phyloP scores from a whole-genome alignment of 306 rosid species.

The Cucurbita ficifolia region DNA sequence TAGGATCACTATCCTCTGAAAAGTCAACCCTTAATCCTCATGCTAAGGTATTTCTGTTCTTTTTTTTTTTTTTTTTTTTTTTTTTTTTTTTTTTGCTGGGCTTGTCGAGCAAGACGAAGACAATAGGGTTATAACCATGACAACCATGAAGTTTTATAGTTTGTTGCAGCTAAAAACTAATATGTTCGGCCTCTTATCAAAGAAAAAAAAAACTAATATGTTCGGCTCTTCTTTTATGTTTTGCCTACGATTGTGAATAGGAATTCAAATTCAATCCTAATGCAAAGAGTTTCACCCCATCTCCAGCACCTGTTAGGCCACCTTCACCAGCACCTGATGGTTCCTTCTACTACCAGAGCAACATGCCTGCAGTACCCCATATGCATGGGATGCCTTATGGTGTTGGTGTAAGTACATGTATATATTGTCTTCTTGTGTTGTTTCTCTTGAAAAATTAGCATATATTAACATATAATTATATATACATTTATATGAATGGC shows the following conservation, averaged over 20 bases:
- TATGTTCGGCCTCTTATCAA: background rate
- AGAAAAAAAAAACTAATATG: background rate
- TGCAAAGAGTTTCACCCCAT: slow-evolving; percentile 83
- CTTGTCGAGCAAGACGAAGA: too few relatives aligned
- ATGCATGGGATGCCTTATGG: slow-evolving; percentile 70
- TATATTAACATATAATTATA: background rate
- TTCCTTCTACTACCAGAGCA: slow-evolving; percentile 57
- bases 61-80: slow-evolving; percentile 1
- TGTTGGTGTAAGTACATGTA: slow-evolving; percentile 52
- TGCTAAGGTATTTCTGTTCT: slow-evolving; percentile 51
- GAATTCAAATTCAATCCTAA: slow-evolving; percentile 88
- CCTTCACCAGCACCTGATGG: slow-evolving; percentile 77
- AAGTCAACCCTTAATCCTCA: slow-evolving; percentile 65
- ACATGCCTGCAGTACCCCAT: slow-evolving; percentile 43
- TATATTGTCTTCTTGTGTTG: background rate
- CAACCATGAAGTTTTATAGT: background rate
- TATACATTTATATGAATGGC: background rate
- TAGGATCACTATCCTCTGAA: slow-evolving; percentile 72
- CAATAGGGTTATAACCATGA: background rate
- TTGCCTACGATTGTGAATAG: slow-evolving; percentile 22
- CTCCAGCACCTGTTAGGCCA: slow-evolving; percentile 60
- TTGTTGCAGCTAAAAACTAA: background rate
- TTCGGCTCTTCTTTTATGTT: background rate
- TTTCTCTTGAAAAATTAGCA: background rate
- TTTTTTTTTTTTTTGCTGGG: background rate